Percentiles rank a stretch among this genome's conserved stretches.
Conservation (phyloP, 2,329 filamentous ascomycete species). For the Monascus ruber region DNA sequence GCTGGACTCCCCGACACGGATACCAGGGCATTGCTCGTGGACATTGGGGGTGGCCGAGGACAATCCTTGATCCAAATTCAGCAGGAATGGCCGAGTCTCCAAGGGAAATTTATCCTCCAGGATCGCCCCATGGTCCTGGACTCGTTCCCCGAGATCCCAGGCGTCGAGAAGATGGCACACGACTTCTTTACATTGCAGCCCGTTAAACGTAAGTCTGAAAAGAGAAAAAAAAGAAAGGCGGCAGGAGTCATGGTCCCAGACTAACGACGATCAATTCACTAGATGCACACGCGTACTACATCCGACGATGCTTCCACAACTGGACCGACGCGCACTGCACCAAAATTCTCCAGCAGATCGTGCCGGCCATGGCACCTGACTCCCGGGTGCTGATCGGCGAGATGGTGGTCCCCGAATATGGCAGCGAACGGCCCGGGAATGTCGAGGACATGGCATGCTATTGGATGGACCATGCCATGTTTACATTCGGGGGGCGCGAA, state of each 20-base stretch:
- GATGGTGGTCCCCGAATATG: constrained; percentile 12
- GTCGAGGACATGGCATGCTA: constrained; percentile 16
- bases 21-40: constrained; percentile 1
- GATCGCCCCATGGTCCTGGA: constrained; percentile 14
- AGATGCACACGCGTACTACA: constrained; percentile 17
- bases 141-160: constrained; percentile 9
- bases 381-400: constrained; percentile 15
- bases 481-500: constrained; percentile 21
- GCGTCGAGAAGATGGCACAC: constrained; percentile 15
- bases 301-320: constrained; percentile 16
- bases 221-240: background rate
- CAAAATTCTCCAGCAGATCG: constrained; percentile 13
- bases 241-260: background rate
- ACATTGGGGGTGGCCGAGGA: constrained; percentile 11
- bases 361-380: constrained; percentile 8
- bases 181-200: constrained; percentile 18
- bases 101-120: constrained; percentile 15
- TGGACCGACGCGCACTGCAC: constrained; percentile 12
- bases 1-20: constrained; percentile 1
- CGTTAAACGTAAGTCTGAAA: constrained; percentile 10
- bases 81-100: constrained; percentile 6
- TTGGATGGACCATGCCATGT: constrained; percentile 20
- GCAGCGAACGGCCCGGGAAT: constrained; percentile 5
- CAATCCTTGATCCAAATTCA: constrained; percentile 9
- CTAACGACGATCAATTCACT: background rate